Percentiles rank a stretch among this genome's conserved stretches.
Conservation (phyloP, 305 asterid species). For the Rubia peregrina region DNA sequence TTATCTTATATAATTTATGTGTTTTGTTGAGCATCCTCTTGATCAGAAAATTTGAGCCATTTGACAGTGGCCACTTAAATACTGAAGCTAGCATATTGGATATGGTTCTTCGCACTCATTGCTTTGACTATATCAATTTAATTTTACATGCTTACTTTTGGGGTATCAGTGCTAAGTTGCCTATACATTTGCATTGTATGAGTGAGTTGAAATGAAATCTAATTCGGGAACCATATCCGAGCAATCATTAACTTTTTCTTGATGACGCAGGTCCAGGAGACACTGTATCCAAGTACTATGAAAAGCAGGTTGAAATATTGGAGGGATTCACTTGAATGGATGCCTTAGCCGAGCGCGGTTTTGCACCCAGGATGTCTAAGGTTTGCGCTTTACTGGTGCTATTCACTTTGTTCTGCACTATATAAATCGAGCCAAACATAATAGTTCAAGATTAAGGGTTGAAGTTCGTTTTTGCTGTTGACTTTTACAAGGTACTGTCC, state of each 20-base stretch:
- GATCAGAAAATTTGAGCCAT: neutral
- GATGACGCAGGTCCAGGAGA: constrained; percentile 38
- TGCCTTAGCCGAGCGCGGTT: too few species aligned
- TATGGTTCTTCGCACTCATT: neutral
- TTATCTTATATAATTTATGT: neutral
- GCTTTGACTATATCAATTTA: neutral
- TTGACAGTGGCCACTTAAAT: neutral
- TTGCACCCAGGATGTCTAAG: too few species aligned
- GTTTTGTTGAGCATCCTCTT: neutral
- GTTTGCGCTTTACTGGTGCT: too few species aligned
- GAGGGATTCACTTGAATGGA: neutral
- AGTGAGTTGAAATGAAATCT: neutral
- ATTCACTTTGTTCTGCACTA: too few species aligned
- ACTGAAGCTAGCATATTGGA: neutral
- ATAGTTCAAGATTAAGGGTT: neutral
- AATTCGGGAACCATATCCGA: neutral
- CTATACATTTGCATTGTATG: neutral
- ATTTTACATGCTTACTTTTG: neutral
- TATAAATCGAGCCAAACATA: neutral
- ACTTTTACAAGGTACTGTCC: too few species aligned
- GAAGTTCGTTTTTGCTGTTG: too few species aligned
- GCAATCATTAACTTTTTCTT: neutral
- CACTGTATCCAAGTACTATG: constrained; percentile 38
- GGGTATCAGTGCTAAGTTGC: neutral
- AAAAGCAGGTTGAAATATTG: constrained; percentile 40